Conservation (phyloP, 2,329 filamentous ascomycete genomes). For the Trichoderma breve region DNA sequence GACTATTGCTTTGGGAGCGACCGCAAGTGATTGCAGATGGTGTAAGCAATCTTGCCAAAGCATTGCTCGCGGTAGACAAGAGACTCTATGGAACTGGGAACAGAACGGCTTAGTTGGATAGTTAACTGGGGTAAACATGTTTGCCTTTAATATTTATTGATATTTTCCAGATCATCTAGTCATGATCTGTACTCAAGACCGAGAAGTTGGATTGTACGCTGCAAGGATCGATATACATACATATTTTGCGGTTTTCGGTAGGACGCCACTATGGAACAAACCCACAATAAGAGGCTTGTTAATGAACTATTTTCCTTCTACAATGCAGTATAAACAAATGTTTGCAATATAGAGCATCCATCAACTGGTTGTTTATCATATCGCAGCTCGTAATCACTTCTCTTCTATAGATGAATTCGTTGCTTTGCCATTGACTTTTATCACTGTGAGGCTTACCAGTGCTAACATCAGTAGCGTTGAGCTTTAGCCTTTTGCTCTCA, state of each 20-base stretch:
- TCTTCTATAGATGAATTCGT: not conserved
- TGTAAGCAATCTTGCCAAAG: constrained; percentile 40
- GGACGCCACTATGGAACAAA: not conserved
- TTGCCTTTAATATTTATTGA: constrained; percentile 23
- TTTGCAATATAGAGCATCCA: not conserved
- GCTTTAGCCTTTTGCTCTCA: not conserved
- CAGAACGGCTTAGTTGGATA: constrained; percentile 35
- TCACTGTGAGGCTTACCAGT: not conserved
- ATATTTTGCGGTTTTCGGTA: not conserved
- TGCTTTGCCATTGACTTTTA: not conserved
- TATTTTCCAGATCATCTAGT: not conserved
- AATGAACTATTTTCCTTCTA: not conserved
- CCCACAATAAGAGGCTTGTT: not conserved
- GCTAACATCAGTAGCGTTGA: not conserved
- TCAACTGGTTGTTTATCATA: not conserved
- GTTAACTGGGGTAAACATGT: constrained; percentile 27
- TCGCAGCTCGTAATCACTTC: not conserved
- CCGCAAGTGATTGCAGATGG: constrained; percentile 47
- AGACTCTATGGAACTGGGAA: constrained; percentile 35
- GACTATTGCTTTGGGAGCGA: constrained; percentile 49
- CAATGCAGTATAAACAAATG: not conserved
- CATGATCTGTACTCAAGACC: not conserved
- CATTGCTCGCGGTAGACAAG: constrained; percentile 38
- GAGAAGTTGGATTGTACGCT: not conserved
- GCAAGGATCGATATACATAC: not conserved